These are phyloP conservation scores for Coriaria nepalensis DNA, from an alignment of 306 rosid species.

Conservation along the genomic window DNA sequence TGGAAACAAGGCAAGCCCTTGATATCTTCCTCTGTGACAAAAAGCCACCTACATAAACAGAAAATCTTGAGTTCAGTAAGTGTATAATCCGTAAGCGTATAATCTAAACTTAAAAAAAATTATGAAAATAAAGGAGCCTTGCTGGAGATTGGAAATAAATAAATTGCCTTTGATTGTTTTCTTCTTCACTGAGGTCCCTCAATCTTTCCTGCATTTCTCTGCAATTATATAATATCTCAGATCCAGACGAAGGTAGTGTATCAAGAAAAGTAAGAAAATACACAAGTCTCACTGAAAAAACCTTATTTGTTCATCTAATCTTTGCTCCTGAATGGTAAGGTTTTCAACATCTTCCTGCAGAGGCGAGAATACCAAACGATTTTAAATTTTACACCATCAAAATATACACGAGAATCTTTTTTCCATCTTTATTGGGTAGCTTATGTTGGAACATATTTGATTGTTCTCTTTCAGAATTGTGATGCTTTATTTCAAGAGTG, in stretches of 20 bases:
- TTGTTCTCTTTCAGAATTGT: no score
- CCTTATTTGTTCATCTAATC: slow-evolving; percentile 82
- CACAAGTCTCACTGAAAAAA: slow-evolving; percentile 17
- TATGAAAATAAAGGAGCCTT: neutral
- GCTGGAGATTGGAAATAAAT: slow-evolving; percentile 10
- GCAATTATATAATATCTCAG: slow-evolving; percentile 26
- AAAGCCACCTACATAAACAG: slow-evolving; percentile 53
- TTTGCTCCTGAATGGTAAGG: slow-evolving; percentile 54
- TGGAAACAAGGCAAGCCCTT: slow-evolving; percentile 82
- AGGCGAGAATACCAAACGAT: slow-evolving; percentile 7
- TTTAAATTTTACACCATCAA: neutral
- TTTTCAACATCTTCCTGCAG: slow-evolving; percentile 82
- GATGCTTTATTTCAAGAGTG: no score
- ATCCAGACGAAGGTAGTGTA: slow-evolving; percentile 7
- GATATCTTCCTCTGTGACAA: slow-evolving; percentile 94
- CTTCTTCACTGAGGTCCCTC: slow-evolving; percentile 73
- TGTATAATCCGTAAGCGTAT: no score
- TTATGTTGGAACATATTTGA: no score
- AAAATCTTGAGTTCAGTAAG: neutral
- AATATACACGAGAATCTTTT: neutral
- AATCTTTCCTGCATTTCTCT: slow-evolving; percentile 94
- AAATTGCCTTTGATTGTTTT: slow-evolving; percentile 69
- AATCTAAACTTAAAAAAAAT: no score
- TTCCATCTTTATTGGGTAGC: no score
- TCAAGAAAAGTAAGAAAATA: slow-evolving; percentile 12